Evolutionary conservation across 192 early-diverging fungal species (phyloP).

Genomic region (Linnemannia elongata): DNA sequence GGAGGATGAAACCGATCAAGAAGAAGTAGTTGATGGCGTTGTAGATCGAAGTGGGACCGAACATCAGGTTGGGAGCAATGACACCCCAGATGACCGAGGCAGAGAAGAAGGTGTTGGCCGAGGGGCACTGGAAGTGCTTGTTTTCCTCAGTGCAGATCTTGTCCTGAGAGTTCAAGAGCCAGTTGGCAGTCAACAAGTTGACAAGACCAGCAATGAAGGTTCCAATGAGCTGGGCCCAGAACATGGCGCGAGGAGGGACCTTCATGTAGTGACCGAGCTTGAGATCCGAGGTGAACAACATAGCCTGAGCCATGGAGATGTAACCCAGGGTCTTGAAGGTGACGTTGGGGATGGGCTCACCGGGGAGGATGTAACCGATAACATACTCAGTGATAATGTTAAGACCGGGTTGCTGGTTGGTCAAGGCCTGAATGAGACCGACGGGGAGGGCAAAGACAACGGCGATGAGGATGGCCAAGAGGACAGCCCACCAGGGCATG

Average conservation of each 20-base stretch:
- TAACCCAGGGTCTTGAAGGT: conserved; percentile 72
- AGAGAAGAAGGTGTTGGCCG: conserved; percentile 69
- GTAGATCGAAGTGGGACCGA: conserved; percentile 60
- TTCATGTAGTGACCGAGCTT: conserved; percentile 85
- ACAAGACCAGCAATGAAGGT: conserved; percentile 71
- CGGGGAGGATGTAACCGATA: conserved; percentile 71
- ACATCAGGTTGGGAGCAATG: conserved; percentile 77
- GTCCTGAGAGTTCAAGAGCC: conserved; percentile 55
- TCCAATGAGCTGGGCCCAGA: conserved; percentile 68
- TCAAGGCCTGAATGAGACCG: conserved; percentile 69
- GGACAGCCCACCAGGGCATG: conserved; percentile 65
- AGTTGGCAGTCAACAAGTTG: conserved; percentile 62
- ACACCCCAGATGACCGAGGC: conserved; percentile 82
- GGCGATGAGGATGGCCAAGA: conserved; percentile 59
- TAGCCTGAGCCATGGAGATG: conserved; percentile 78
- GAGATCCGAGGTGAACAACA: conserved; percentile 77
- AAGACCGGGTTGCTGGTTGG: conserved; percentile 65
- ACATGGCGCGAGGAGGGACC: conserved; percentile 75
- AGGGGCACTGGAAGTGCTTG: conserved; percentile 59
- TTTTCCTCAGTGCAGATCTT: conserved; percentile 53
- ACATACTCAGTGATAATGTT: conserved; percentile 76
- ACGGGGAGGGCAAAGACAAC: conserved; percentile 65
- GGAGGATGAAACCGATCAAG: conserved; percentile 67
- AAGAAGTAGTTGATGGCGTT: conserved; percentile 60
- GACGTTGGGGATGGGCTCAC: conserved; percentile 65